Evolutionary conservation across 2,329 filamentous ascomycete species (phyloP).

Genomic region (Alternaria sp.): DNA sequence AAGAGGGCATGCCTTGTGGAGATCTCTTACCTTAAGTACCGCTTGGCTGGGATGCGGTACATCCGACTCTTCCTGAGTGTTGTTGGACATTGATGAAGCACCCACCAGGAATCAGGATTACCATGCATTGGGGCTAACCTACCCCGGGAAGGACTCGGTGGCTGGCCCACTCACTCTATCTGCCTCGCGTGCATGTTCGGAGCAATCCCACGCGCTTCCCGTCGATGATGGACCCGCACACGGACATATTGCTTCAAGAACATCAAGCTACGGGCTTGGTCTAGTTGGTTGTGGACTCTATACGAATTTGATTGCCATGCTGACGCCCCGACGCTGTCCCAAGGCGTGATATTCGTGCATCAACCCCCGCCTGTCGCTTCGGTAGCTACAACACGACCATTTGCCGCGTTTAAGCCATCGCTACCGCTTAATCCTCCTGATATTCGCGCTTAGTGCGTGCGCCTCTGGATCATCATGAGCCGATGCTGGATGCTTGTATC

Average conservation of each 20-base stretch:
- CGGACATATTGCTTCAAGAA: background rate
- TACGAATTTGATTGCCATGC: background rate
- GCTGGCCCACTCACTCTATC: background rate
- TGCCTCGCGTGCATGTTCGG: conserved; percentile 8
- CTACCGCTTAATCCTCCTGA: background rate
- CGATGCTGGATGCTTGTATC: background rate
- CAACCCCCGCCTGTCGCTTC: background rate
- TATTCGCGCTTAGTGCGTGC: background rate
- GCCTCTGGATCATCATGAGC: background rate
- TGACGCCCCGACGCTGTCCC: background rate
- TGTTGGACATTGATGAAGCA: conserved; percentile 3
- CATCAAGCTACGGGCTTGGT: conserved; percentile 10
- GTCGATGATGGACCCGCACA: background rate
- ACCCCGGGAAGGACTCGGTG: background rate
- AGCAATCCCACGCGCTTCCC: conserved; percentile 6
- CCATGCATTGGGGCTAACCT: conserved; percentile 12
- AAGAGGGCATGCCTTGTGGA: background rate
- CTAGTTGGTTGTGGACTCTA: background rate
- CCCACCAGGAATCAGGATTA: conserved; percentile 5
- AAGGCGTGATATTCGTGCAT: background rate
- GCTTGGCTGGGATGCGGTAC: background rate
- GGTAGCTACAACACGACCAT: background rate
- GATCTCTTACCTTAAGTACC: background rate
- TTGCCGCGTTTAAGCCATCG: background rate
- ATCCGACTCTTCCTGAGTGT: background rate